phyloP scores from a whole-genome alignment of 148 eudicot species.

The Vaccinium myrtillus region DNA sequence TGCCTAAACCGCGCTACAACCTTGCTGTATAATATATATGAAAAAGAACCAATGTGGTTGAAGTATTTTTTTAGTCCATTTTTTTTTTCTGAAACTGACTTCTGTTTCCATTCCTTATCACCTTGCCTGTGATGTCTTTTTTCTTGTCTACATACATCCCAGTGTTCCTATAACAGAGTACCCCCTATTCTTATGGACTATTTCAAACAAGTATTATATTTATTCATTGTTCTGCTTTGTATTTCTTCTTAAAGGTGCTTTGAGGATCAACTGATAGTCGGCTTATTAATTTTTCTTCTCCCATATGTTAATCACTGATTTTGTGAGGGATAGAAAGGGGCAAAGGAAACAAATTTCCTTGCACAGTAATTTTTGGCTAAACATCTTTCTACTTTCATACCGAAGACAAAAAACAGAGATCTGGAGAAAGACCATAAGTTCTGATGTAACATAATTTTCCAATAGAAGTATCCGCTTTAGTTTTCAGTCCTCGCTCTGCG shows the following conservation, averaged over 20 bases:
- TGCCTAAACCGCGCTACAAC: slow-evolving; percentile 27
- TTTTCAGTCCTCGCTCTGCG: neutral
- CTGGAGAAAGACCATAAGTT: neutral
- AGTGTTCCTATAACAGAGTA: neutral
- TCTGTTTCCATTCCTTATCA: neutral
- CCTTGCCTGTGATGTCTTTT: neutral
- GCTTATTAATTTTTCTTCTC: neutral
- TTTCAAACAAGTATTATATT: neutral
- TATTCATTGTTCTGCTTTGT: neutral
- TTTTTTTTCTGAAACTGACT: neutral
- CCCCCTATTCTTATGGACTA: neutral
- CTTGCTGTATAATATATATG: neutral
- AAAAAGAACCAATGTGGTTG: neutral
- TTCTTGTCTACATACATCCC: neutral
- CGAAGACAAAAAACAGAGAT: too few species aligned
- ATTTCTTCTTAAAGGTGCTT: neutral
- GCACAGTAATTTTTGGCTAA: too few species aligned
- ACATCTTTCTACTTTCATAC: too few species aligned
- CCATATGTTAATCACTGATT: too few species aligned
- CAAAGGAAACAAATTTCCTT: too few species aligned
- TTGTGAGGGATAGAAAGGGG: too few species aligned
- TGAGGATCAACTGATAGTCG: neutral
- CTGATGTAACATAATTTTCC: neutral
- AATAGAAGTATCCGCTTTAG: neutral
- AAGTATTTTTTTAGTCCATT: neutral